These are phyloP conservation scores for Leccinum fibrillosum DNA, from an alignment of 768 basidiomycete genomes.

Conservation along the genomic window DNA sequence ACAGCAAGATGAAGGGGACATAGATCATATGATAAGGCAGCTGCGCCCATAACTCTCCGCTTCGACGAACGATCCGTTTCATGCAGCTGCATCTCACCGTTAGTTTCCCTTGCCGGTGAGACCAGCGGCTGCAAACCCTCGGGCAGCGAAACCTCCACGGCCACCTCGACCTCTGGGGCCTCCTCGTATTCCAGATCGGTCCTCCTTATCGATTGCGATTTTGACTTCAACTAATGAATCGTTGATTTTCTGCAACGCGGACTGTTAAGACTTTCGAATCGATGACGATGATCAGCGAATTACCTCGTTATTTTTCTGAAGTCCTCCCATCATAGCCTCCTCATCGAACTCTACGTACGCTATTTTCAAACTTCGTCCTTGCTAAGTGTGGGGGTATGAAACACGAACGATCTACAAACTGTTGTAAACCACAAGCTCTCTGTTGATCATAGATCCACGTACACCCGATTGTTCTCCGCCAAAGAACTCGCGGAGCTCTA, in stretches of 20 bases:
- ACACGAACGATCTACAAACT: conserved; percentile 61
- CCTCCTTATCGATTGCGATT: conserved; percentile 61
- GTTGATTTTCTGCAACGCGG: conserved; percentile 56
- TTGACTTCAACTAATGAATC: conserved; percentile 65
- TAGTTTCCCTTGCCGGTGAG: conserved; percentile 39
- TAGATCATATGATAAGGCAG: conserved; percentile 15
- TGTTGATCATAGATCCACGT: conserved; percentile 24
- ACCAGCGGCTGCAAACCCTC: conserved; percentile 69
- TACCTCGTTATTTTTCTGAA: conserved; percentile 74
- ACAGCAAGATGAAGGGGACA: conserved; percentile 6
- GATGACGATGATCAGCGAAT: conserved; percentile 13
- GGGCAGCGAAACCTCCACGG: conserved; percentile 49
- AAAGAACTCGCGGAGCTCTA: conserved; percentile 74
- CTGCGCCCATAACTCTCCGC: conserved; percentile 17
- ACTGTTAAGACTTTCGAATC: conserved; percentile 6
- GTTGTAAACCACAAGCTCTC: background rate
- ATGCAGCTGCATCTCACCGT: conserved; percentile 28
- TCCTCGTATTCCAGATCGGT: conserved; percentile 41
- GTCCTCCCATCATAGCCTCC: conserved; percentile 79
- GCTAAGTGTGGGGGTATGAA: conserved; percentile 48
- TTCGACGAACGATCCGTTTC: conserved; percentile 15
- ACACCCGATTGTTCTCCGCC: conserved; percentile 67
- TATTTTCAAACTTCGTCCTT: conserved; percentile 53
- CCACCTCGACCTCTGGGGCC: conserved; percentile 57
- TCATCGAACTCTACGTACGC: conserved; percentile 91